A percentile compares a stretch with the other conserved stretches of the same genome.
phyloP scores from a whole-genome alignment of 495 filamentous ascomycete genomes.

The Cenococcum geophilum region DNA sequence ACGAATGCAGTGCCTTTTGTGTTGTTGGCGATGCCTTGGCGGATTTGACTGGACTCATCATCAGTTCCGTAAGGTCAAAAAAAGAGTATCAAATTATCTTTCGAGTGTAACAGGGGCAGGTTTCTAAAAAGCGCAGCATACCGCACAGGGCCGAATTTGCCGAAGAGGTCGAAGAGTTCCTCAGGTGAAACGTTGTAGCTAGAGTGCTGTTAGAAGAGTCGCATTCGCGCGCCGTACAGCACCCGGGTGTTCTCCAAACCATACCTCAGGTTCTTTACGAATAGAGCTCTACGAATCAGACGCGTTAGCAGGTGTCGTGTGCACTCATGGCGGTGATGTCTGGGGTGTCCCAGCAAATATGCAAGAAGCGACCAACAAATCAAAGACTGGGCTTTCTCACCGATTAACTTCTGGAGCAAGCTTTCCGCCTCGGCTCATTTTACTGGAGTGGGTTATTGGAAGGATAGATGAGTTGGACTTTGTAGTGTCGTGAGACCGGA shows the following conservation, averaged over 20 bases:
- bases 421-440: slow-evolving; percentile 76
- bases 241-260: slow-evolving; percentile 26
- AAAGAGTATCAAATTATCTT: neutral
- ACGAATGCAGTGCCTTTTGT: slow-evolving; percentile 98
- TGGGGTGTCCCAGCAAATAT: neutral
- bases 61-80: slow-evolving; percentile 6
- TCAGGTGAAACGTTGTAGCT: slow-evolving; percentile 95
- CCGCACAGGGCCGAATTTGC: slow-evolving; percentile 91
- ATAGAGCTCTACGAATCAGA: slow-evolving; percentile 68
- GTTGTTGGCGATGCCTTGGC: slow-evolving; percentile 93
- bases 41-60: slow-evolving; percentile 71
- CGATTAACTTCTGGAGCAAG: slow-evolving; percentile 95
- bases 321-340: neutral
- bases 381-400: slow-evolving; percentile 47
- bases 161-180: slow-evolving; percentile 90
- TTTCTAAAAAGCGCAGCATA: slow-evolving; percentile 42
- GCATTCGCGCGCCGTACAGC: slow-evolving; percentile 7
- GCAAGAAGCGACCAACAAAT: slow-evolving; percentile 21
- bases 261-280: slow-evolving; percentile 95
- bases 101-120: neutral
- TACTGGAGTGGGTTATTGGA: neutral
- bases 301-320: slow-evolving; percentile 25
- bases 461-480: neutral
- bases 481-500: neutral
- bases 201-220: slow-evolving; percentile 15